Percentiles rank a stretch among this genome's conserved stretches.
Evolutionary conservation across 1,284 basidiomycete species (phyloP).

Genomic region (Rhodotorula mucilaginosa): DNA sequence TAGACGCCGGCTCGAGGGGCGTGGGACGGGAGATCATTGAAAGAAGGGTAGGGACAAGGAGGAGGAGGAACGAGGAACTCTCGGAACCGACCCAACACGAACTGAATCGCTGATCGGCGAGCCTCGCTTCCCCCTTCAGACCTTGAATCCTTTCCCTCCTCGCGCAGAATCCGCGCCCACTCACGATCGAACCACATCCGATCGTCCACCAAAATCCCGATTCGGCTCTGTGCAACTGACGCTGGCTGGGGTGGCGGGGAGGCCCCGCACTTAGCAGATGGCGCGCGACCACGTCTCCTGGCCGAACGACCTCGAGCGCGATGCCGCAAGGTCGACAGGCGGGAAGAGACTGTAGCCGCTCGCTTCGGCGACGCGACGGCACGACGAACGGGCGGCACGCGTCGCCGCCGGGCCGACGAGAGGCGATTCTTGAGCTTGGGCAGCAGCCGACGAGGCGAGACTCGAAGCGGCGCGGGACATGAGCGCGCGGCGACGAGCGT

Average conservation of each 20-base stretch:
- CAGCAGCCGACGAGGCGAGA: constrained; percentile 10
- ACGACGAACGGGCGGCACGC: not conserved
- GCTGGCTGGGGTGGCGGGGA: not conserved
- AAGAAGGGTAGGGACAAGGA: not conserved
- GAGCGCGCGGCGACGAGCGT: constrained; percentile 4
- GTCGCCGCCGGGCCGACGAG: not conserved
- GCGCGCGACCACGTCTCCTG: constrained; percentile 23
- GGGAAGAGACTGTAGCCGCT: constrained; percentile 22
- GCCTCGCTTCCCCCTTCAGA: not conserved
- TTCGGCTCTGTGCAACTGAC: constrained; percentile 8
- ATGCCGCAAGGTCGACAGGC: constrained; percentile 18
- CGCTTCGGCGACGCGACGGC: constrained; percentile 5
- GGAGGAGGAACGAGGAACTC: not conserved
- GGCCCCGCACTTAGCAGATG: constrained; percentile 7
- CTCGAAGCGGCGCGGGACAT: constrained; percentile 11
- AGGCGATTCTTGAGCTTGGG: not conserved
- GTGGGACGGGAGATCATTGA: no score
- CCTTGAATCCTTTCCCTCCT: not conserved
- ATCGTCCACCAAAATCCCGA: not conserved
- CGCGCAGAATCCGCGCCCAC: not conserved
- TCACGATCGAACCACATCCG: not conserved
- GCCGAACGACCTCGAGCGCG: constrained; percentile 21
- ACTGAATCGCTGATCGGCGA: constrained; percentile 23
- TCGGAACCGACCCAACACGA: constrained; percentile 11
- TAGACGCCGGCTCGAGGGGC: not conserved